Base-by-base conservation (phyloP, 1,284 basidiomycete genomes). In the Peniophora sp. region DNA sequence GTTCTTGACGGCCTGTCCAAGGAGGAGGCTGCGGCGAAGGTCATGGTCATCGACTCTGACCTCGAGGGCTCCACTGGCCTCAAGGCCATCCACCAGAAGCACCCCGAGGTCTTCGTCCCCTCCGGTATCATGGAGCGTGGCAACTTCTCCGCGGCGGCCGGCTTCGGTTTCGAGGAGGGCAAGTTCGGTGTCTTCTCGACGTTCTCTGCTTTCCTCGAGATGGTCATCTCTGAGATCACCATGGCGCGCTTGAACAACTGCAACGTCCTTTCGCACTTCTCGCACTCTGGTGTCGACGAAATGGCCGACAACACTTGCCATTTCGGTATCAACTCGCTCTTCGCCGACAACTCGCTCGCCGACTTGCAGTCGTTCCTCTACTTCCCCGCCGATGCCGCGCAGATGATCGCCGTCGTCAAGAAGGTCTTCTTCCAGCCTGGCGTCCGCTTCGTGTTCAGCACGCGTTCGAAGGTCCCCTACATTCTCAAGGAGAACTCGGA, bases 281-380 rank as follows among this genome's bases (percentile, higher is more conserved):
- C 89, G 22, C 90, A 92, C 69, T 85, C 88, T 34, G 90, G 89
- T 62, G 85, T 85, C 52, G 83, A 85, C 60, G 83, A 85, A 77
- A 83, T 83, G 78, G 89, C 88, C 11, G 89, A 92, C 67, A 92
- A 92, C 70, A 92, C 88, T 12, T 91, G 86, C 61, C 84, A 87
- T 66, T 88, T 87, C 58, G 85, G 89, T 57, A 64, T 92, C 65
- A 92, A 92, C 77, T 81, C 81, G 53, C 78, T 92, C 72, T 92
- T 91, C 63, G 86, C 84, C 2, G 90, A 92, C 69, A 92, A 92
- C 62, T 87, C 87, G 41, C 81, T 92, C 38, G 73, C 79, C 11
- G 90, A 92, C 63, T 78, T 79, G 17, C 78, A 88, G 48, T 84
- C 88, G 10, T 82, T 74, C 71, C 70, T 92, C 24, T 92, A 92